Conservation (phyloP, 139 green algal species). For the Auxenochlorella pyrenoidosa region DNA sequence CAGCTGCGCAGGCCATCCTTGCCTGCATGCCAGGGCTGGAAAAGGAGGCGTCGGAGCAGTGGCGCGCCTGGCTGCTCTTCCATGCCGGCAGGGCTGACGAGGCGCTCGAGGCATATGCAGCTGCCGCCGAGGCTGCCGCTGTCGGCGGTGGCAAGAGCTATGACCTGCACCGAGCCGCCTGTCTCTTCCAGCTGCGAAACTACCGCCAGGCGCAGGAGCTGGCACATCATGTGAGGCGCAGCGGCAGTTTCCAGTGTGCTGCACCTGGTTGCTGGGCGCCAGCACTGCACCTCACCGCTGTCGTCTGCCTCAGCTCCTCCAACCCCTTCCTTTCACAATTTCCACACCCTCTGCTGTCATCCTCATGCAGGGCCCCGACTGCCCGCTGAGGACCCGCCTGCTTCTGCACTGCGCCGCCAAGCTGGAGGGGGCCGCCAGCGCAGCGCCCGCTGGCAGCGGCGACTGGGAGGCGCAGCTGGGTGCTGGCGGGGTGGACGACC, state of each 20-base stretch:
- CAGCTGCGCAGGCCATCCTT: not conserved
- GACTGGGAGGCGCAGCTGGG: conserved; percentile 9
- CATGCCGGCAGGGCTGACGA: not conserved
- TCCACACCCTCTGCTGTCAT: not conserved
- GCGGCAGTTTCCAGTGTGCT: not conserved
- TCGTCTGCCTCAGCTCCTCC: not conserved
- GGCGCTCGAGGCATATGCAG: not conserved
- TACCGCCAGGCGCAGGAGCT: conserved; percentile 3
- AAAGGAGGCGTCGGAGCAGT: not conserved
- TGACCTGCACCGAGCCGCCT: conserved; percentile 3
- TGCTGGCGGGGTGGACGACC: conserved; percentile 8
- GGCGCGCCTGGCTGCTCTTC: conserved; percentile 14
- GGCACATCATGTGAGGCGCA: not conserved
- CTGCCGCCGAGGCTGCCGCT: not conserved
- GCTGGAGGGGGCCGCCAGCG: not conserved
- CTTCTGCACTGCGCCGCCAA: conserved; percentile 6
- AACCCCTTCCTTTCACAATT: not conserved
- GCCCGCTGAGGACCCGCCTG: conserved; percentile 18
- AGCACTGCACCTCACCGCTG: no score
- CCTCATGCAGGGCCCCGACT: conserved; percentile 23
- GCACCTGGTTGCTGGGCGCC: not conserved
- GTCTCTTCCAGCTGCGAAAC: conserved; percentile 2
- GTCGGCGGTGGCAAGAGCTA: not conserved
- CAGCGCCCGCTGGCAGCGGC: not conserved
- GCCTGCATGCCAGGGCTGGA: not conserved